These are phyloP conservation scores for Exserohilum rostratum DNA, from an alignment of 2,329 filamentous ascomycete species.

Conservation along the genomic window DNA sequence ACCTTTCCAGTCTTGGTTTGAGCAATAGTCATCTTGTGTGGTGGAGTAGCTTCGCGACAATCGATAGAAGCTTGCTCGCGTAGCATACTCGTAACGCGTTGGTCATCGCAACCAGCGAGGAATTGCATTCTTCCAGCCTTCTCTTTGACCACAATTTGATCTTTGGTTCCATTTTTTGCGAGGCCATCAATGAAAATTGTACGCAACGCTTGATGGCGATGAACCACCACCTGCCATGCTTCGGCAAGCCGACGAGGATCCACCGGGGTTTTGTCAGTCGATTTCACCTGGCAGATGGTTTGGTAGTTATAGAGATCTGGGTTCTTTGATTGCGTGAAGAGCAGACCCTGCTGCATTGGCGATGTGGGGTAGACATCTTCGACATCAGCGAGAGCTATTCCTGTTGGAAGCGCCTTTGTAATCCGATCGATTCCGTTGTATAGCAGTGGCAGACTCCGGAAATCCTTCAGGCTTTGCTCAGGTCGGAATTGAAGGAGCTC, in stretches of 20 bases:
- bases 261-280: constrained; percentile 22
- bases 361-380: constrained; percentile 41
- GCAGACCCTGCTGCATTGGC: constrained; percentile 41
- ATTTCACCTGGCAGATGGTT: constrained; percentile 37
- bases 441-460: constrained; percentile 39
- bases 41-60: constrained; percentile 44
- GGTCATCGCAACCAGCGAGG: constrained; percentile 31
- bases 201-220: constrained; percentile 40
- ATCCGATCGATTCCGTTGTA: constrained; percentile 40
- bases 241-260: constrained; percentile 37
- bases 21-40: constrained; percentile 56
- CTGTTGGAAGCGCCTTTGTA: constrained; percentile 24
- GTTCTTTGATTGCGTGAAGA: constrained; percentile 38
- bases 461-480: constrained; percentile 36
- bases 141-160: constrained; percentile 42
- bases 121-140: constrained; percentile 33
- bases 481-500: constrained; percentile 33
- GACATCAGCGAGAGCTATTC: constrained; percentile 26
- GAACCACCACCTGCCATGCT: constrained; percentile 45
- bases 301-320: constrained; percentile 40
- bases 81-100: constrained; percentile 22
- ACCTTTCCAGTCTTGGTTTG: constrained; percentile 47
- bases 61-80: constrained; percentile 32
- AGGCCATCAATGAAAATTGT: constrained; percentile 46
- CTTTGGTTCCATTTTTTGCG: constrained; percentile 39